phyloP scores from a whole-genome alignment of 2,329 filamentous ascomycete species.

The Zymoseptoria passerinii region DNA sequence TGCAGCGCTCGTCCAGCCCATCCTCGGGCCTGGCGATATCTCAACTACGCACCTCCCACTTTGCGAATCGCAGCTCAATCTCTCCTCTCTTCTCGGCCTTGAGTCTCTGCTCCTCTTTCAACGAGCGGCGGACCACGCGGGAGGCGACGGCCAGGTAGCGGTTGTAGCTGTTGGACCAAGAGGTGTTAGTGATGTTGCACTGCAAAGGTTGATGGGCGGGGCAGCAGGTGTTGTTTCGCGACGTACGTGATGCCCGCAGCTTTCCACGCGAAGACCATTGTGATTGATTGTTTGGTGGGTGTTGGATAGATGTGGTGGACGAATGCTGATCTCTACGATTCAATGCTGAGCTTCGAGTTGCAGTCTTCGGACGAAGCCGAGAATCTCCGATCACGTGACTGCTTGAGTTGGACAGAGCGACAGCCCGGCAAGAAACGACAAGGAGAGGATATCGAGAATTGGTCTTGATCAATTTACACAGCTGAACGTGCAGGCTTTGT shows the following conservation, averaged over 20 bases:
- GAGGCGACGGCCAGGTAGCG: constrained; percentile 94
- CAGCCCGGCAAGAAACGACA: not conserved
- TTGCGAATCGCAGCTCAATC: constrained; percentile 81
- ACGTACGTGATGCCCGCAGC: constrained; percentile 90
- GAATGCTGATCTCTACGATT: not conserved
- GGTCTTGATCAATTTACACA: not conserved
- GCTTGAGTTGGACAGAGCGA: not conserved
- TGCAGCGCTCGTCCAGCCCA: not conserved
- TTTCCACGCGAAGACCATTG: constrained; percentile 98
- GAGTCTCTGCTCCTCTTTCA: constrained; percentile 91
- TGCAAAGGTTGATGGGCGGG: not conserved
- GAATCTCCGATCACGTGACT: not conserved
- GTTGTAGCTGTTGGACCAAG: constrained; percentile 73
- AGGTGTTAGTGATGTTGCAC: constrained; percentile 13
- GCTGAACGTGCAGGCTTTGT: constrained; percentile 10
- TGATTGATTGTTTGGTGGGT: constrained; percentile 37
- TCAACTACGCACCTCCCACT: constrained; percentile 78
- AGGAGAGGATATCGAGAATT: not conserved
- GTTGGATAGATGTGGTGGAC: constrained; percentile 3
- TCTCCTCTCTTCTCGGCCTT: constrained; percentile 81
- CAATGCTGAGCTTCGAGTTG: not conserved
- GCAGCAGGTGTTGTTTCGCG: not conserved
- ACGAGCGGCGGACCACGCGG: constrained; percentile 87
- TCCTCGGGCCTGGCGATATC: not conserved
- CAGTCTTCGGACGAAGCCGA: not conserved